Conservation (phyloP, 2,329 filamentous ascomycete species). For the Aspergillus sp. region DNA sequence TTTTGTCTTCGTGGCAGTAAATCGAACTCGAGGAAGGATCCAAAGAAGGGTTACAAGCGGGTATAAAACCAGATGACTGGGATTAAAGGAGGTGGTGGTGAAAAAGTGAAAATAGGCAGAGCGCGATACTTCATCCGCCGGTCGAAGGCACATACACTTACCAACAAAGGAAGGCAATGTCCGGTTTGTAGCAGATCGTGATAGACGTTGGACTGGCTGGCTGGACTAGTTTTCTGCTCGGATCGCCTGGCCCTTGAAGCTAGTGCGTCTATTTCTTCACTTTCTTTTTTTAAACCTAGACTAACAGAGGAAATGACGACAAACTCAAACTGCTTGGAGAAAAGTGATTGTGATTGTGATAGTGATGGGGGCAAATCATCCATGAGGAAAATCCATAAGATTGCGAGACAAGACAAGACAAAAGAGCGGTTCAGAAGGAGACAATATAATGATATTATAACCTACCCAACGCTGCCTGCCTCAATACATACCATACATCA, state of each 20-base stretch:
- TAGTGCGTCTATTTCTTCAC: not conserved
- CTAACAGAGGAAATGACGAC: slow-evolving; percentile 2
- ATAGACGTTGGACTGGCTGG: slow-evolving; percentile 2
- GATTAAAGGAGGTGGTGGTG: slow-evolving; percentile 2
- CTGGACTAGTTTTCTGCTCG: not conserved
- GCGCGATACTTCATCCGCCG: not conserved
- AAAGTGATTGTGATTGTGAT: not conserved
- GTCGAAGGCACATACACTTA: not conserved
- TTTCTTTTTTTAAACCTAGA: not conserved
- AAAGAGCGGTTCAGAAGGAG: too few relatives aligned
- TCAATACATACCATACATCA: too few relatives aligned
- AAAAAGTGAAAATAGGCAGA: not conserved
- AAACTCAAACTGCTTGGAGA: not conserved
- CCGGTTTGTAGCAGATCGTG: slow-evolving; percentile 3
- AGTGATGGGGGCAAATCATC: not conserved
- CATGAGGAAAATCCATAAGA: too few relatives aligned
- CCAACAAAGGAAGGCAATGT: slow-evolving; percentile 5
- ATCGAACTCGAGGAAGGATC: not conserved
- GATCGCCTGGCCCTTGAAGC: not conserved
- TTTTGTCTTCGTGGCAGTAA: too few relatives aligned
- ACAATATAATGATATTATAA: too few relatives aligned
- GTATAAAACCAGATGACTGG: not conserved
- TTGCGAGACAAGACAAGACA: too few relatives aligned
- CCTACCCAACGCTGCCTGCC: too few relatives aligned
- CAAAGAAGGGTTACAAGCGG: not conserved